Evolutionary conservation across 140 eudicot species (phyloP).

Genomic region (Senecio squalidus): DNA sequence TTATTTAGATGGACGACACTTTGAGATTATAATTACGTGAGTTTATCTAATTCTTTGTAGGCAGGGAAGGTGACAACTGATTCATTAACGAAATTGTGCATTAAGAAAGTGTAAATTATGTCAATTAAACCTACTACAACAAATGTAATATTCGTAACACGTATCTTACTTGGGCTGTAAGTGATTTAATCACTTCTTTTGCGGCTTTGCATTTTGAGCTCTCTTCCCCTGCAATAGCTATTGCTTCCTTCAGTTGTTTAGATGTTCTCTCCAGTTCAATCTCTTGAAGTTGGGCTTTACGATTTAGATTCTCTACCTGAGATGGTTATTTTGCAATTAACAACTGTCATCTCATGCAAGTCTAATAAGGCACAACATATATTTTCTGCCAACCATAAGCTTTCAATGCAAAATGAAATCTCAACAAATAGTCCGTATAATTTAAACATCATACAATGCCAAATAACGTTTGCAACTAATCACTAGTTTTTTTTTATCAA

Average conservation of each 20-base stretch:
- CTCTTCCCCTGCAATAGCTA: constrained; percentile 89
- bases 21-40: background rate
- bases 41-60: background rate
- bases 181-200: constrained; percentile 95
- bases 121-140: background rate
- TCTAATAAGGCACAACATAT: background rate
- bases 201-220: constrained; percentile 97
- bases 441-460: background rate
- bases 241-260: constrained; percentile 80
- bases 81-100: constrained; percentile 2
- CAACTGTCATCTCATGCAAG: background rate
- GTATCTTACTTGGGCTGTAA: constrained; percentile 85
- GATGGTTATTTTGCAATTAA: background rate
- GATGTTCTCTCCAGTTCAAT: constrained; percentile 73
- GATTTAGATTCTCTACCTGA: constrained; percentile 80
- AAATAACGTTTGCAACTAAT: background rate
- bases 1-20: background rate
- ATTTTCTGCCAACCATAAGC: background rate
- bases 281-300: constrained; percentile 81
- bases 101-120: background rate
- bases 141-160: constrained; percentile 1
- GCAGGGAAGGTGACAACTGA: background rate
- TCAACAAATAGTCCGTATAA: too few relatives aligned
- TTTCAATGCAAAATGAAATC: background rate
- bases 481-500: background rate